These are phyloP conservation scores for Papiliotrema laurentii DNA, from an alignment of 1,284 basidiomycete genomes.

Conservation along the genomic window DNA sequence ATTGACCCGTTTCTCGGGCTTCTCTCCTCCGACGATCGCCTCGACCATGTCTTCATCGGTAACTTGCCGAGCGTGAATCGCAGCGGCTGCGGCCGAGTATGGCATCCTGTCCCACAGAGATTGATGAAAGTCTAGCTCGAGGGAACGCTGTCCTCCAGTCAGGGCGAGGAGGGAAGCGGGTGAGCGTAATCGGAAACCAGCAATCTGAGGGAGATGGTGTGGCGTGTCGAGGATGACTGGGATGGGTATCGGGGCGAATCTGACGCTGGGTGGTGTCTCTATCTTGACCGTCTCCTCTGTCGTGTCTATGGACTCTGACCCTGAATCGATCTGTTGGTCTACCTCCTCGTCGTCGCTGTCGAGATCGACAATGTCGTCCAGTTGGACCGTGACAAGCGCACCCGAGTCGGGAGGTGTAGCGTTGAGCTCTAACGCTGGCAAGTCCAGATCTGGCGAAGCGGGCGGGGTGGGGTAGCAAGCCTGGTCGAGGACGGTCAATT, in stretches of 20 bases:
- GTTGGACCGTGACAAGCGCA: not conserved
- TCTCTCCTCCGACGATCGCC: constrained; percentile 15
- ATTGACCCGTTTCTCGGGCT: constrained; percentile 4
- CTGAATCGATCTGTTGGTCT: not conserved
- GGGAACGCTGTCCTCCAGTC: constrained; percentile 15
- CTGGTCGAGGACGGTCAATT: too few relatives aligned
- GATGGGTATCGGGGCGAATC: not conserved
- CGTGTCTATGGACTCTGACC: not conserved
- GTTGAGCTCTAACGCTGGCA: not conserved
- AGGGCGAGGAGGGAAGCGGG: constrained; percentile 13
- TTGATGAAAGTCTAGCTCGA: constrained; percentile 10
- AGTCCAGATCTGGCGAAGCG: constrained; percentile 1
- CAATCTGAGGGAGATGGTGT: constrained; percentile 17
- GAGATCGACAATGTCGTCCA: not conserved
- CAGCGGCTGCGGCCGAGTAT: constrained; percentile 14
- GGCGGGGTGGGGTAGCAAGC: constrained; percentile 1
- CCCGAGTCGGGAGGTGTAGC: not conserved
- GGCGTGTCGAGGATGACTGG: constrained; percentile 13
- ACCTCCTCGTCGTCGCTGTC: not conserved
- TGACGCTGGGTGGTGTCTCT: not conserved
- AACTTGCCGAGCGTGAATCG: constrained; percentile 2
- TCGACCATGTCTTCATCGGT: constrained; percentile 28
- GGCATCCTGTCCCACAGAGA: constrained; percentile 29
- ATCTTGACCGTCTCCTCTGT: not conserved
- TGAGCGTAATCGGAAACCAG: constrained; percentile 11